Evolutionary conservation across 1,284 basidiomycete genomes (phyloP).

Genomic region (Cryptococcus sp.): DNA sequence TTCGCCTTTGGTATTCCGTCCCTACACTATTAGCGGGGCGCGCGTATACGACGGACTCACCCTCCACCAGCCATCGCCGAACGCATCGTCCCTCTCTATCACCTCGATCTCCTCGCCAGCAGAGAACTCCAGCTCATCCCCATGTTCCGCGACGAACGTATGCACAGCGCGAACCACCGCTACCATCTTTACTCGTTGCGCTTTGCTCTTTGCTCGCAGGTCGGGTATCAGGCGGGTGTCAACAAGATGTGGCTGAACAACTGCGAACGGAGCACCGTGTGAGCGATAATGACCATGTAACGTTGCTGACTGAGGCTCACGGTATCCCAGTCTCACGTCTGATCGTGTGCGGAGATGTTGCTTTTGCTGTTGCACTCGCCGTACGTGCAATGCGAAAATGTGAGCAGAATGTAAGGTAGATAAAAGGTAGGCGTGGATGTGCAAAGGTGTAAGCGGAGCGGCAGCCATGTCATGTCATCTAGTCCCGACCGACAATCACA

Average conservation of each 20-base stretch:
- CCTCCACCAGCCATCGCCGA: conserved; percentile 99
- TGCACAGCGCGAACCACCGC: conserved; percentile 46
- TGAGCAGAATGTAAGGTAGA: background rate
- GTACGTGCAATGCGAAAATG: background rate
- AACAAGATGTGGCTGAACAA: background rate
- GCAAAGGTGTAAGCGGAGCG: too few species aligned
- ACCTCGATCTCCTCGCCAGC: conserved; percentile 87
- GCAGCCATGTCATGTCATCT: too few species aligned
- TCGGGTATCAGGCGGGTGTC: background rate
- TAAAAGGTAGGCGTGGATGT: too few species aligned
- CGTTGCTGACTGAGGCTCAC: background rate
- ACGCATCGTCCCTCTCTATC: conserved; percentile 89
- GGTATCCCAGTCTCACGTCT: too few species aligned
- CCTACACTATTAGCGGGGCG: conserved; percentile 58
- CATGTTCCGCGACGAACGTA: conserved; percentile 81
- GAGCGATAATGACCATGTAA: background rate
- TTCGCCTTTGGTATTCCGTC: conserved; percentile 78
- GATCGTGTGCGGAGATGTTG: too few species aligned
- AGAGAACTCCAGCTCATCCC: conserved; percentile 86
- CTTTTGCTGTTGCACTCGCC: too few species aligned
- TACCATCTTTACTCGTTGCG: conserved; percentile 16
- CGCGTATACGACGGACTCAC: conserved; percentile 58
- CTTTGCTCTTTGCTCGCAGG: background rate
- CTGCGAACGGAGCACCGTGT: background rate
- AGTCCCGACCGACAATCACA: too few species aligned